phyloP scores from a whole-genome alignment of 2,329 filamentous ascomycete species.

The Phialophora expanda region DNA sequence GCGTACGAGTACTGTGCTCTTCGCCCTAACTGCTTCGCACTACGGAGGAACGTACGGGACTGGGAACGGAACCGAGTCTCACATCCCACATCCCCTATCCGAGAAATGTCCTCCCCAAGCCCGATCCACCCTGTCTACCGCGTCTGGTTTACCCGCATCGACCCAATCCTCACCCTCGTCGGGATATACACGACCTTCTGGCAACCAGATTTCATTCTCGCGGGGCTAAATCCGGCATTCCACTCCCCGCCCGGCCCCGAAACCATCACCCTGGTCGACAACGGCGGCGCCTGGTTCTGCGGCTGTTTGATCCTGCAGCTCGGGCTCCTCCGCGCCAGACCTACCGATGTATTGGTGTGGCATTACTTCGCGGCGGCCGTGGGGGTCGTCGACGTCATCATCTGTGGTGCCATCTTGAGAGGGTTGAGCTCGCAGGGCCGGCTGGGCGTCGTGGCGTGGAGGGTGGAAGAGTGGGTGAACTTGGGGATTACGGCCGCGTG shows the following conservation, averaged over 20 bases:
- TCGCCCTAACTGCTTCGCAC: no score
- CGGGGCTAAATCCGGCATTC: not conserved
- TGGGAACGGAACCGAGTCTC: not conserved
- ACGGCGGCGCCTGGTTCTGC: not conserved
- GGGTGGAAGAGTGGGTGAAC: not conserved
- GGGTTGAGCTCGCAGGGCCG: not conserved
- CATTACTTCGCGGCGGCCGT: not conserved
- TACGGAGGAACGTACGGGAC: no score
- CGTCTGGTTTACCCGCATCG: not conserved
- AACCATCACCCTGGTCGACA: slow-evolving; percentile 1
- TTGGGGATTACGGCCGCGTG: slow-evolving; percentile 1
- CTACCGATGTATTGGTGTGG: not conserved
- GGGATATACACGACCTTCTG: not conserved
- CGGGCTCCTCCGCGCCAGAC: not conserved
- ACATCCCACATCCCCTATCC: not conserved
- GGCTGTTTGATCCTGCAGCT: slow-evolving; percentile 1
- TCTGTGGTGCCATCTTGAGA: slow-evolving; percentile 3
- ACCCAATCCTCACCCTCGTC: not conserved
- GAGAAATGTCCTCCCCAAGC: not conserved
- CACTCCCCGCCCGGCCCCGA: not conserved
- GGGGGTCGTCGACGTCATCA: not conserved
- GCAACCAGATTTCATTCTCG: not conserved
- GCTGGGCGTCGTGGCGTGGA: not conserved
- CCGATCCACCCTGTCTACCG: slow-evolving; percentile 3
- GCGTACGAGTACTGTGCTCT: no score